Evolutionary conservation across 805 yeast species (phyloP).

Genomic region (Lipomyces lipofer): DNA sequence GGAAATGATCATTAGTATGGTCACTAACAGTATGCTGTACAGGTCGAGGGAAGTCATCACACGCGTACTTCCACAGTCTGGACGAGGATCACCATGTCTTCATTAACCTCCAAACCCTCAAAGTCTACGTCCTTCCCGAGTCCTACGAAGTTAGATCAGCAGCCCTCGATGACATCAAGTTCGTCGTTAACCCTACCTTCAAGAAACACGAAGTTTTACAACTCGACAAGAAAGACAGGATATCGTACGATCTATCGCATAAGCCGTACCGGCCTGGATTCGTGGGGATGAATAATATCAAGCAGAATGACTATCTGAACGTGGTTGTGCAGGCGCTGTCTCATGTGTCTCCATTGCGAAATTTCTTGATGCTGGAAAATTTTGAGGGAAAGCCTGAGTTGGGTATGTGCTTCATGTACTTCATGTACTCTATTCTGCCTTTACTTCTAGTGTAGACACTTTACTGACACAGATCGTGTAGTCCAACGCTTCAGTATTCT

Average conservation of each 20-base stretch:
- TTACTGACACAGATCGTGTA: not conserved
- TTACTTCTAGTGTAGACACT: no score
- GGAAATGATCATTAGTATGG: not conserved
- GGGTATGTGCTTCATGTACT: not conserved
- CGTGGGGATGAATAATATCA: conserved; percentile 61
- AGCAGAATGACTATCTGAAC: conserved; percentile 55
- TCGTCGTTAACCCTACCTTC: conserved; percentile 55
- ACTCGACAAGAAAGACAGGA: conserved; percentile 38
- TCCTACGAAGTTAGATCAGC: conserved; percentile 47
- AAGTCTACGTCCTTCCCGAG: conserved; percentile 65
- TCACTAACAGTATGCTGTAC: not conserved
- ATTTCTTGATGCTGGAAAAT: conserved; percentile 43
- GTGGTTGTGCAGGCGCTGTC: conserved; percentile 56
- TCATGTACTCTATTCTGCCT: not conserved
- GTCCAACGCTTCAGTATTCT: conserved; percentile 48
- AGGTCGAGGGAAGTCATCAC: conserved; percentile 64
- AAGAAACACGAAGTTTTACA: conserved; percentile 39
- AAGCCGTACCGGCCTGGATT: conserved; percentile 59
- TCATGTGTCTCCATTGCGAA: conserved; percentile 56
- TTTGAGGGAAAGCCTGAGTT: conserved; percentile 39
- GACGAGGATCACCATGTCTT: conserved; percentile 63
- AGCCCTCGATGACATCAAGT: conserved; percentile 53
- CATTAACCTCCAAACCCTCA: conserved; percentile 53
- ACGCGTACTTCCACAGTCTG: conserved; percentile 68
- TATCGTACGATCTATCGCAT: conserved; percentile 48